Evolutionary conservation across 768 basidiomycete species (phyloP).

Genomic region (Tricholoma terreum): DNA sequence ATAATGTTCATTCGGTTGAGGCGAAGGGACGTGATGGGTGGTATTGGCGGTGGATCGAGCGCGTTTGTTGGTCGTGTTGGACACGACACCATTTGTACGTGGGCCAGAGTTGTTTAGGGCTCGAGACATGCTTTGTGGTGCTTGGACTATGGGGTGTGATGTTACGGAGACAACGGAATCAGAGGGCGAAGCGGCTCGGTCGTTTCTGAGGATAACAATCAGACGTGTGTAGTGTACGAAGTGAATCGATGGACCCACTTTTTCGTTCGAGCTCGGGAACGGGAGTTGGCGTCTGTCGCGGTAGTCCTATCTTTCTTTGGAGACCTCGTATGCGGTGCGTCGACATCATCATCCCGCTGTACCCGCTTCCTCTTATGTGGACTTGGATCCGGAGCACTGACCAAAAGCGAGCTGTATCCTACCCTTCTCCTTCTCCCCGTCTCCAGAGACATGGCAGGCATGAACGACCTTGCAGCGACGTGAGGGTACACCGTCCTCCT

Average conservation of each 20-base stretch:
- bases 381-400: constrained; percentile 54
- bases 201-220: constrained; percentile 39
- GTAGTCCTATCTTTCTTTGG: constrained; percentile 59
- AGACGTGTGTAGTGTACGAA: constrained; percentile 6
- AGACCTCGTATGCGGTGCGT: constrained; percentile 44
- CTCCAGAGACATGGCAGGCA: constrained; percentile 60
- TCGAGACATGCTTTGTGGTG: constrained; percentile 26
- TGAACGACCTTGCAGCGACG: constrained; percentile 64
- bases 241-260: constrained; percentile 42
- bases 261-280: constrained; percentile 53
- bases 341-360: constrained; percentile 62
- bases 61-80: constrained; percentile 39
- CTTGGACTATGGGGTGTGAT: constrained; percentile 49
- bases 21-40: constrained; percentile 39
- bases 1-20: constrained; percentile 35
- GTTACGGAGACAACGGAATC: constrained; percentile 72
- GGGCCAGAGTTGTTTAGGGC: constrained; percentile 20
- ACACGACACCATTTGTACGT: constrained; percentile 7
- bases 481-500: constrained; percentile 74
- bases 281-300: constrained; percentile 38
- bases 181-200: constrained; percentile 66
- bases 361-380: constrained; percentile 64
- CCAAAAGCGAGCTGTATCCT: constrained; percentile 52
- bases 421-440: constrained; percentile 61
- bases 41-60: constrained; percentile 36